Evolutionary conservation across 2,329 filamentous ascomycete genomes (phyloP), one percentile per base, ranked within the genome.

Genomic region (Phoma sp.): DNA sequence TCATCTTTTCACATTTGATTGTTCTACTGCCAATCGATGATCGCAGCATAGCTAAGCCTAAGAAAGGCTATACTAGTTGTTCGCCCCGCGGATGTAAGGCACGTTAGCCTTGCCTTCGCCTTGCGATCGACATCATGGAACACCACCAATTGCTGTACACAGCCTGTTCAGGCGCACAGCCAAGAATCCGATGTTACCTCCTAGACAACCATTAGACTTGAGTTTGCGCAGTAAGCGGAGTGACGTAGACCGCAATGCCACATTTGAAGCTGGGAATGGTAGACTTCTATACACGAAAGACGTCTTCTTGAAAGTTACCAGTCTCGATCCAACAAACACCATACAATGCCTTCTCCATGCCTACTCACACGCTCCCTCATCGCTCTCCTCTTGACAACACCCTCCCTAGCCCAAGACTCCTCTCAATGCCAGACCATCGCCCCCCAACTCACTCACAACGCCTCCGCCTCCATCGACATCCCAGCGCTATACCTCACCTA

Each of bases 1-100:
- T 5, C 23, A 5, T 25, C 23, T 5, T 25, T 25, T 25, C 23
- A 10, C 14, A 34, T 9, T 23, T 23, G 34, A 14, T 25, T 25
- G 23, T 25, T 25, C 23, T 25, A 25, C 23, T 25, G n/a, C 25
- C 25, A 40, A 42, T 46, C 23, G 21, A 15, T 29, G 33, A 36
- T 23, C 33, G 15, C 20, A 47, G 43, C 33, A 21, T 23, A 23
- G 17, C 43, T 33, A 47, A 47, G 43, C 43, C 32, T 29, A 7
- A 11, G 5, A 5, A 25, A 25, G 5, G 9, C 5, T 25, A 25
- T 9, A 5, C 7, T 11, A 7, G 12, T 29, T 6, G 28, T 4
- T 7, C 28, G 23, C 23, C 5, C 23, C 12, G 28, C 38, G 25
- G 38, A n/a, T 42, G 20, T 29, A 20, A 42, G 38, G 38, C 38